Base-by-base conservation (phyloP, 495 filamentous ascomycete species). In the Penicillium macrosclerotiorum region DNA sequence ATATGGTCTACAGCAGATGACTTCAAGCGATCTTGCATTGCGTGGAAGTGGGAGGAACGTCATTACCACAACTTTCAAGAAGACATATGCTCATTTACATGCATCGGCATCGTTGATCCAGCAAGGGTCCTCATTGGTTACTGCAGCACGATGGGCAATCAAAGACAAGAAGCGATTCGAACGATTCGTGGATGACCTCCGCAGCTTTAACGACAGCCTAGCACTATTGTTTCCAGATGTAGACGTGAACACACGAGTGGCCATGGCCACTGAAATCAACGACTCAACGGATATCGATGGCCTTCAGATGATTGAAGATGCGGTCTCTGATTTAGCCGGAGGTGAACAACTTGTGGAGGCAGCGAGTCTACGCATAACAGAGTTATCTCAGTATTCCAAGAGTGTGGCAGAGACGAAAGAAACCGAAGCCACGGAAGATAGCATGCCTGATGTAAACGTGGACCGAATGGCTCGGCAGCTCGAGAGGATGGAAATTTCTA, bases 171-270 rank as follows among this genome's bases (percentile, higher is more conserved):
- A 49, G 45, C 12, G 41, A 14, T 49, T 42, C 12, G 34, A 32
- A 16, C 34, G 24, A 4, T 43, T 49, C 24, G 37, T 49, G 14
- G 24, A 43, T 9, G 45, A 43, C 20, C 25, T 49, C 3, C 39
- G 37, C 18, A 25, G 25, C 37, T 49, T 49, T 26, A 49, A 49
- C 13, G 45, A 49, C 36, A 49, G 37, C 22, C 37, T 49, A 6
- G 20, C 9, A 20, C 18, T 36, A 12, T 13, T 38, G 6, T 33
- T 47, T 43, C 43, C 31, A 3, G 43, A 37, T 3, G 5, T 22
- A 8, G 43, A 47, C 14, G 24, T 12, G 16, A 5, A 22, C 11
- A 4, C 33, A 8, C 33, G 17, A 5, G 13, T 19, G 17, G 8
- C 9, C 1, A 36, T 36, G 33, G 33, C 33, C 14, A 17, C 14